Percentiles rank a stretch among this genome's conserved stretches.
These are phyloP conservation scores for Beauveria bassiana DNA, from an alignment of 2,329 filamentous ascomycete species.

Conservation along the genomic window DNA sequence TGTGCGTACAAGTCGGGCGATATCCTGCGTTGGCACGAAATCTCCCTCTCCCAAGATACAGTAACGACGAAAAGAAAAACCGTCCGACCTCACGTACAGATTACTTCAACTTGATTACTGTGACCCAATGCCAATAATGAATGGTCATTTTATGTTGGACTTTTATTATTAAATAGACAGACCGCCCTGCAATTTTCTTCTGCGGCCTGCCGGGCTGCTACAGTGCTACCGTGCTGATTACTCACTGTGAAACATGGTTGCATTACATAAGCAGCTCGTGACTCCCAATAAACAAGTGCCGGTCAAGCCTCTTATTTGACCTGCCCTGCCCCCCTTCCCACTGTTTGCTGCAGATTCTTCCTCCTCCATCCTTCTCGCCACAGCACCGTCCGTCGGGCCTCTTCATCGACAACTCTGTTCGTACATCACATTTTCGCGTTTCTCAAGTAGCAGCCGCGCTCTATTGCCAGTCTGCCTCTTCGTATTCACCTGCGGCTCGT, in stretches of 20 bases:
- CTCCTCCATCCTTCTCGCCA: neutral
- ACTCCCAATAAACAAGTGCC: neutral
- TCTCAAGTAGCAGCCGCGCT: conserved; percentile 3
- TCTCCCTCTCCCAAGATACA: too few species aligned
- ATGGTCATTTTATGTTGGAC: too few species aligned
- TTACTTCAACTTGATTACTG: neutral
- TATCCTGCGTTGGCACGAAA: too few species aligned
- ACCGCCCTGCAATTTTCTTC: neutral
- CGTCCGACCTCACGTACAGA: neutral
- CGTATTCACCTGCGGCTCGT: conserved; percentile 10
- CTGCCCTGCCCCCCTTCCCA: neutral
- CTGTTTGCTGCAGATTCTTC: neutral
- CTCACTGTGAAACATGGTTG: neutral
- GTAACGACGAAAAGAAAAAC: neutral
- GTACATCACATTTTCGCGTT: conserved; percentile 2
- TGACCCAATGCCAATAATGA: too few species aligned
- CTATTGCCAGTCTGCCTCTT: conserved; percentile 1
- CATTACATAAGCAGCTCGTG: conserved; percentile 4
- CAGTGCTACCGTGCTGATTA: neutral
- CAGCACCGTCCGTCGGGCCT: neutral
- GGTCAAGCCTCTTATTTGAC: neutral
- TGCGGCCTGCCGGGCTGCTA: neutral
- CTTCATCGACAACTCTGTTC: neutral
- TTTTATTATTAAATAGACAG: too few species aligned
- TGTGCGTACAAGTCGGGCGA: too few species aligned